These are phyloP conservation scores for Beauveria pseudobassiana DNA, from an alignment of 2,329 filamentous ascomycete genomes.

Conservation along the genomic window DNA sequence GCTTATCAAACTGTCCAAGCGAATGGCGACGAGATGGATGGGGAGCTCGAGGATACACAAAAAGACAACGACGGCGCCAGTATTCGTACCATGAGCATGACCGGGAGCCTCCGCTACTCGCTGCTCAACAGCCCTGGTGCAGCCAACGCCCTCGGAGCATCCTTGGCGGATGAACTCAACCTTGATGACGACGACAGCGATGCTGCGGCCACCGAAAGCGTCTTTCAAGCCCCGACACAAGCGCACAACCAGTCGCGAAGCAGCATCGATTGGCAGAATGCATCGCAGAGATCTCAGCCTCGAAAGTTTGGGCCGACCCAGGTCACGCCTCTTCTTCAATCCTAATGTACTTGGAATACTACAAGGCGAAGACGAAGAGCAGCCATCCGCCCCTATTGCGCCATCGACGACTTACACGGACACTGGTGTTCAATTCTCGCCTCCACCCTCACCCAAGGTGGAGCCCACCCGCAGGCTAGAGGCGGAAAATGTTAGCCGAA, in stretches of 20 bases:
- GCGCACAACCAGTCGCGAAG: slow-evolving; percentile 52
- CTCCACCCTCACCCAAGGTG: slow-evolving; percentile 63
- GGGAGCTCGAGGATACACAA: slow-evolving; percentile 52
- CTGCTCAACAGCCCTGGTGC: slow-evolving; percentile 50
- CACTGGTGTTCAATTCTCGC: slow-evolving; percentile 72
- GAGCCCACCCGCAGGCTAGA: slow-evolving; percentile 32
- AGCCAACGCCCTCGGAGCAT: slow-evolving; percentile 58
- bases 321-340: slow-evolving; percentile 46
- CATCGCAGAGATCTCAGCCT: slow-evolving; percentile 51
- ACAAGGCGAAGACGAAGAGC: slow-evolving; percentile 46
- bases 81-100: slow-evolving; percentile 62
- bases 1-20: slow-evolving; percentile 52
- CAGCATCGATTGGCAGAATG: slow-evolving; percentile 33
- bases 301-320: slow-evolving; percentile 49
- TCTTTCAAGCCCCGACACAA: slow-evolving; percentile 42
- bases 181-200: slow-evolving; percentile 81
- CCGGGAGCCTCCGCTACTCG: slow-evolving; percentile 68
- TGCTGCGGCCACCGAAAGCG: slow-evolving; percentile 60
- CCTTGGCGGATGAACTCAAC: slow-evolving; percentile 83
- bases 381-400: slow-evolving; percentile 21
- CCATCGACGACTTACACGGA: slow-evolving; percentile 53
- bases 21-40: slow-evolving; percentile 38
- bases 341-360: slow-evolving; percentile 48
- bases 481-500: slow-evolving; percentile 28
- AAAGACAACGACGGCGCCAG: slow-evolving; percentile 67